A percentile compares a stretch with the other conserved stretches of the same genome.
Evolutionary conservation across 83 land plant genomes (phyloP).

Genomic region (Diphasiastrum complanatum): DNA sequence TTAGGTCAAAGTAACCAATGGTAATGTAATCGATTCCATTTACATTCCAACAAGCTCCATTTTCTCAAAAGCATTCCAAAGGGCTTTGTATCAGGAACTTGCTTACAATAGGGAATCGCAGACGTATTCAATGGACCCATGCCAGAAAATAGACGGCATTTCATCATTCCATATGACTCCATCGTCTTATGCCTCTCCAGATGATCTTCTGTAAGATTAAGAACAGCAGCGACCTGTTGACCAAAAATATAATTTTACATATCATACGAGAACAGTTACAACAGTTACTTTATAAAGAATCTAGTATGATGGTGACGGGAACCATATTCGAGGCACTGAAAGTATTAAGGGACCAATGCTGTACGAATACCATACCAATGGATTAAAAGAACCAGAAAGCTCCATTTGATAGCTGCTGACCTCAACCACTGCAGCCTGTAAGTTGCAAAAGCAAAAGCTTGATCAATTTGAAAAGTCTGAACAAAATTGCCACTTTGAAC

Average conservation of each 20-base stretch:
- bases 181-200: constrained; percentile 62
- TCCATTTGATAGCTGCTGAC: constrained; percentile 79
- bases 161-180: constrained; percentile 45
- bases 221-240: constrained; percentile 47
- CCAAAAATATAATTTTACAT: not conserved
- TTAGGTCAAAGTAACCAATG: no score
- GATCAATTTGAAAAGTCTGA: not conserved
- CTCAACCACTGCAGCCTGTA: constrained; percentile 63
- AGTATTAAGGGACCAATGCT: no score
- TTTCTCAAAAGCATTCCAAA: no score
- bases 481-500: not conserved
- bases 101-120: constrained; percentile 45
- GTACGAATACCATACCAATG: constrained; percentile 43
- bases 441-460: not conserved
- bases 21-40: no score
- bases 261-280: not conserved
- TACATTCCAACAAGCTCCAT: no score
- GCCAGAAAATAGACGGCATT: constrained; percentile 50
- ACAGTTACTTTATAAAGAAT: not conserved
- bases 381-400: constrained; percentile 43
- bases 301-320: not conserved
- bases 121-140: constrained; percentile 45
- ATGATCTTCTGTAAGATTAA: constrained; percentile 71
- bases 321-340: not conserved
- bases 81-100: not conserved